Evolutionary conservation across 2,329 filamentous ascomycete genomes (phyloP), one percentile per base, ranked within the genome.

Genomic region (Fusarium sp.): DNA sequence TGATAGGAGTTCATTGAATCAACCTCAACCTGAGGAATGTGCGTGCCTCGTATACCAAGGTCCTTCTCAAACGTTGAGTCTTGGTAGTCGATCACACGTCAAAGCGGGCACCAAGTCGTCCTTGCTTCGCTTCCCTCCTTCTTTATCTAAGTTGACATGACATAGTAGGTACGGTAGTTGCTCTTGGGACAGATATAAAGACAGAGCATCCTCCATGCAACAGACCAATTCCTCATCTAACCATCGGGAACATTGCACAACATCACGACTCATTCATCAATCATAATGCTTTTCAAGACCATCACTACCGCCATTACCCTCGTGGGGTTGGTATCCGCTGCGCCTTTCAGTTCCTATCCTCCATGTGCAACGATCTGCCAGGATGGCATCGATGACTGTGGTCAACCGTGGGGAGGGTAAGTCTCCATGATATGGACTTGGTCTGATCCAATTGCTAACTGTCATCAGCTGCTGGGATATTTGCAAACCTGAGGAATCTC

Each of bases 391-490:
- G 77, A 74, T 47, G 68, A 74, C 1, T 80, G 78, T 45, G 72
- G 72, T 18, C 18, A 65, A 7, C 40, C 20, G 10, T 79, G 65
- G 32, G 77, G 77, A 76, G 73, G 65, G 78, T 79, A 67, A 69
- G 71, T 37, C 1, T 9, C 32, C 9, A 27, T 14, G 30, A 34
- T 22, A 24, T 18, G 4, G 16, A 6, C 10, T 47, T 32, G 22
- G 7, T 16, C 13, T 5, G 6, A 37, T 18, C 16, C 7, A 4
- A 45, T 24, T 44, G 25, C 52, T 74, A 29, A 71, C 42, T 24
- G 5, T 4, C 7, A 24, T 20, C 14, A 79, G 78, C 8, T 80
- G 79, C 47, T 80, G 76, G 60, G 69, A 79, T 57, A 61, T 69
- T 16, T 80, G 78, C 61, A 62, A 61, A 22, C 70, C 71, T 30